Evolutionary conservation across 495 filamentous ascomycete species (phyloP), one percentile per base, ranked within the genome.

Genomic region (Xylaria sp.): DNA sequence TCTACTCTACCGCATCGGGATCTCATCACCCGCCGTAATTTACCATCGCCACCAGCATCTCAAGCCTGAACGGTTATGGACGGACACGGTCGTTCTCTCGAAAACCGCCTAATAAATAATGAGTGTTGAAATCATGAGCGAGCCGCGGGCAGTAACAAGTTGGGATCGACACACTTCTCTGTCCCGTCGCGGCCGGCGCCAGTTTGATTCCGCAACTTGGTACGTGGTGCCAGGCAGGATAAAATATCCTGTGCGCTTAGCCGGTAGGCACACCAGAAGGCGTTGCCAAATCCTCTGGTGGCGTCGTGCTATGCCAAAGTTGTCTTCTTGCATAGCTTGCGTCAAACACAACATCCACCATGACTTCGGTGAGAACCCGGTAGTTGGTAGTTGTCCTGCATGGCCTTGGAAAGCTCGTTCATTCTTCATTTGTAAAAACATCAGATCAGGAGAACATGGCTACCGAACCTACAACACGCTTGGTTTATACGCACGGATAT

Each of bases 1-100:
- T 62, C 68, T 73, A 53, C 64, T 74, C 73, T 71, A 73, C 73
- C 70, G 63, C 67, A 75, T 76, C 66, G 69, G 76, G 74, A 71
- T 70, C 24, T 63, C 35, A 50, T 41, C 26, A 58, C 67, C 57
- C 67, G 67, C 31, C 57, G 37, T 46, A 37, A 26, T 57, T 44
- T 53, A 61, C 43, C 55, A 61, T 67, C 0, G 4, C 15, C 26
- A 55, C 35, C 46, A 24, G 58, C 58, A 41, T 40, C 24, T 21
- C 52, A 24, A 40, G 55, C 41, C 66, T 29, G 37, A 5, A 31
- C 53, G 19, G 26, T 46, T 48, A 40, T n/a, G 11, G 66, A 33
- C 41, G 48, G 55, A 41, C 35, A 31, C 33, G 58, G 33, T 58
- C 41, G 14, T n/a, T 29, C 21, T 41, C 21, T 31, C 11, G 19